phyloP scores from a whole-genome alignment of 306 rosid genomes.

The Dryas drummondii region DNA sequence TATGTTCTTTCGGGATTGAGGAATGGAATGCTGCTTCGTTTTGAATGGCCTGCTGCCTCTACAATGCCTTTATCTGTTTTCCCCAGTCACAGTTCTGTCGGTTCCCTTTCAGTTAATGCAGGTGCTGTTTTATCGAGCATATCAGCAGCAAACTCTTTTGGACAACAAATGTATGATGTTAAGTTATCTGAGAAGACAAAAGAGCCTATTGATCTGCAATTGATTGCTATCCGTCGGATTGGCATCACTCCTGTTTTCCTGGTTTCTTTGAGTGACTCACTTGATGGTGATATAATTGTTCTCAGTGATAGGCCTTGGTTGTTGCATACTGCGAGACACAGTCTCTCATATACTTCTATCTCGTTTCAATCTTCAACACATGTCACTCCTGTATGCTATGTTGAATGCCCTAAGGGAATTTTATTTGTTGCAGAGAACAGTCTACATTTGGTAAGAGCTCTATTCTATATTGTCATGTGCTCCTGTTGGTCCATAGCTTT shows the following conservation, averaged over 20 bases:
- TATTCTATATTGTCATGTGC: slow-evolving; percentile 16
- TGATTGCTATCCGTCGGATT: slow-evolving; percentile 87
- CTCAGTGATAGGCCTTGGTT: slow-evolving; percentile 96
- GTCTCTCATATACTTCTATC: slow-evolving; percentile 91
- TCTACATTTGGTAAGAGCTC: slow-evolving; percentile 77
- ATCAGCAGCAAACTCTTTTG: slow-evolving; percentile 41
- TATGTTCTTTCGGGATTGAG: slow-evolving; percentile 89
- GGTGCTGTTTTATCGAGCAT: slow-evolving; percentile 45
- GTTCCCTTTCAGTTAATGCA: slow-evolving; percentile 37
- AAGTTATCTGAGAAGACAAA: slow-evolving; percentile 40
- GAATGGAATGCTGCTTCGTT: slow-evolving; percentile 95
- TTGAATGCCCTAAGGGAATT: slow-evolving; percentile 90
- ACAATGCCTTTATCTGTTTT: slow-evolving; percentile 30
- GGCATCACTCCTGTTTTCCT: slow-evolving; percentile 97
- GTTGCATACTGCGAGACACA: slow-evolving; percentile 88
- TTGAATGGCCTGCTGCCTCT: slow-evolving; percentile 69
- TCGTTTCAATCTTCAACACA: slow-evolving; percentile 92
- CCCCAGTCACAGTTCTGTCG: slow-evolving; percentile 30
- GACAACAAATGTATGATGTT: slow-evolving; percentile 22
- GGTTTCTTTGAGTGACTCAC: slow-evolving; percentile 76
- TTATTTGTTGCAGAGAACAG: slow-evolving; percentile 85
- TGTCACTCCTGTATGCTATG: slow-evolving; percentile 81
- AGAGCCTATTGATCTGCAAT: slow-evolving; percentile 59
- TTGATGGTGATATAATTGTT: slow-evolving; percentile 84
- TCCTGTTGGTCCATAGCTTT: slow-evolving; percentile 3